Conservation (phyloP, 2,329 filamentous ascomycete species). For the Aspergillus sergii region DNA sequence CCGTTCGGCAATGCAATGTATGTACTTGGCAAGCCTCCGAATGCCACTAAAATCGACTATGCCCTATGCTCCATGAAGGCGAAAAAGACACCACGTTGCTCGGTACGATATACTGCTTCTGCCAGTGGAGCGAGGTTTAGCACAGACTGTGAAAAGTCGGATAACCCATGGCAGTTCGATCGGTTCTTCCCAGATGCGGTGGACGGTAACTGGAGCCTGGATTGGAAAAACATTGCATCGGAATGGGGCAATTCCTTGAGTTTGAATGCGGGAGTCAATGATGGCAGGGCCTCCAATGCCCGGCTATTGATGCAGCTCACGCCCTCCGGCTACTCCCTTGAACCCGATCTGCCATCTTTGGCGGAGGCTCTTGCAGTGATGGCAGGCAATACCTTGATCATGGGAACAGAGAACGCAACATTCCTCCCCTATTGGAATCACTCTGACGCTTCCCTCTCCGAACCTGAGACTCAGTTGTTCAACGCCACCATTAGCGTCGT, state of each 20-base stretch:
- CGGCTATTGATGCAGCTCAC: slow-evolving; percentile 61
- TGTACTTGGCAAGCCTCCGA: slow-evolving; percentile 59
- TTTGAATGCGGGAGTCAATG: slow-evolving; percentile 58
- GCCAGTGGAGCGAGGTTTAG: slow-evolving; percentile 61
- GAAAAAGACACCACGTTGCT: slow-evolving; percentile 66
- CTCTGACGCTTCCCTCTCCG: slow-evolving; percentile 40
- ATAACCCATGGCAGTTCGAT: slow-evolving; percentile 60
- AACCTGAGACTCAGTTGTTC: slow-evolving; percentile 61
- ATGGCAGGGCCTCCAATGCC: slow-evolving; percentile 61
- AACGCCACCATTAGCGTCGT: slow-evolving; percentile 65
- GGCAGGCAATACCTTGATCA: slow-evolving; percentile 66
- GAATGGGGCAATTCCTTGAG: slow-evolving; percentile 60
- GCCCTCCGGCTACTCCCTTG: slow-evolving; percentile 47
- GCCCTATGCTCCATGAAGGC: slow-evolving; percentile 70
- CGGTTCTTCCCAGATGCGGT: slow-evolving; percentile 41
- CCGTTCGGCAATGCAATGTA: slow-evolving; percentile 61
- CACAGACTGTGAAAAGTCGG: slow-evolving; percentile 63
- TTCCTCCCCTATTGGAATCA: slow-evolving; percentile 63
- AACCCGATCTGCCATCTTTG: slow-evolving; percentile 63
- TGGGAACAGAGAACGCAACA: slow-evolving; percentile 60
- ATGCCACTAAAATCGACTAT: slow-evolving; percentile 50
- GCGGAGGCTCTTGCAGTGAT: slow-evolving; percentile 74
- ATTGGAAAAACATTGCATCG: slow-evolving; percentile 60
- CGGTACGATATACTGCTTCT: slow-evolving; percentile 59
- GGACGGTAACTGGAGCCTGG: slow-evolving; percentile 38